Base-by-base conservation (phyloP, 352 stramenopile genomes). In the Phytophthora kernoviae region DNA sequence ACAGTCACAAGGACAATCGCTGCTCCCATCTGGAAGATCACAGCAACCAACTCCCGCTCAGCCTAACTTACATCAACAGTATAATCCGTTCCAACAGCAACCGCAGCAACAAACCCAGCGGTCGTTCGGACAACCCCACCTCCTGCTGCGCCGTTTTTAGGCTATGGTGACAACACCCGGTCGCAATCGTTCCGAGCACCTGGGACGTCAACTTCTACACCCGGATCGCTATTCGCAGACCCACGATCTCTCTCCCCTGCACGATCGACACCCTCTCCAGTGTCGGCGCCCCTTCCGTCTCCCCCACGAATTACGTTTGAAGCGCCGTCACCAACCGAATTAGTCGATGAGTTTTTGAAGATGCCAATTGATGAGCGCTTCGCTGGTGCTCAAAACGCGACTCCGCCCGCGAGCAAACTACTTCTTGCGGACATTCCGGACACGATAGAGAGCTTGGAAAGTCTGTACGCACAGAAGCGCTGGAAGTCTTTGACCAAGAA, bases 401-500 rank as follows among this genome's bases (percentile, higher is more conserved):
- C 40, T 22, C 74, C 74, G n/a, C 70, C 65, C 4, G 48, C 72
- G 24, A 82, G 51, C 18, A 81, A 79, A 21, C 53, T 87, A 17
- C 76, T 77, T 54, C 68, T 87, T 26, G 68, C 73, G 14, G 77
- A 91, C 54, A 70, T 90, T 11, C 81, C 84, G 2, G 73, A 91
- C 56, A 82, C 73, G 2, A 49, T 91, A 1, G 52, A 77, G 14
- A 69, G 62, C 3, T 73, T 94, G 2, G 73, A 89, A 49, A 45
- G 55, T 20, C 54, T 94, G 30, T 92, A 92, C 52, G 58, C 53
- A 34, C 72, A 91, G 50, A 87, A 88, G 58, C 69, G 78, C 15
- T 94, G 82, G 81, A 85, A 83, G 52, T 84, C 81, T 15, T 62
- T 94, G 21, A 90, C 79, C 2, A 88, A 87, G 52, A 91, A 91